These are phyloP conservation scores for Exserohilum rostratum DNA, from an alignment of 2,329 filamentous ascomycete species.

Conservation along the genomic window DNA sequence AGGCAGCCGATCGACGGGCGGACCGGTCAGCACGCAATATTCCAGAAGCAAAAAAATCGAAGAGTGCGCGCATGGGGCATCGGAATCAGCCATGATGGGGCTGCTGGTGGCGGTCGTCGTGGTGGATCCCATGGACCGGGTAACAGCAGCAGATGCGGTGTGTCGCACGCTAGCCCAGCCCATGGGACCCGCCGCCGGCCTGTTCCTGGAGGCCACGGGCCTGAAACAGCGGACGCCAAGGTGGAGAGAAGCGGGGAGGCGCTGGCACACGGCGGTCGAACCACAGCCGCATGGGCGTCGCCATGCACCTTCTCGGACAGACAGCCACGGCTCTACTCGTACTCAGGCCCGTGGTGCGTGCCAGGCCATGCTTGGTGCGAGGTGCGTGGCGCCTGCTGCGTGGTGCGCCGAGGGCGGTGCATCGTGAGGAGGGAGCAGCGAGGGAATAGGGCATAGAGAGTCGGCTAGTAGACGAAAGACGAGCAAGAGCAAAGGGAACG, in stretches of 20 bases:
- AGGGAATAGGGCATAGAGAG: neutral
- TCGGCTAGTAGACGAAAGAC: no score
- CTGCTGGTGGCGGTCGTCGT: neutral
- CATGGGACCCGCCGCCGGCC: conserved; percentile 14
- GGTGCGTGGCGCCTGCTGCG: no score
- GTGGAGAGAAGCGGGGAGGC: conserved; percentile 26
- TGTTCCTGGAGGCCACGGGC: conserved; percentile 22
- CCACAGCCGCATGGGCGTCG: conserved; percentile 9
- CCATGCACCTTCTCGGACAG: conserved; percentile 19
- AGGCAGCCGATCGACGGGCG: conserved; percentile 3
- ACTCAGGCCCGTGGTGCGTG: no score
- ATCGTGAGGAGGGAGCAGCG: neutral
- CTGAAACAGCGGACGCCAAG: conserved; percentile 36
- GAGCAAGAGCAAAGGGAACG: no score
- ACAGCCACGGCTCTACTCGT: conserved; percentile 16
- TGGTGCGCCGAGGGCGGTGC: no score
- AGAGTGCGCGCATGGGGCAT: neutral
- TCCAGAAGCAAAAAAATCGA: conserved; percentile 15
- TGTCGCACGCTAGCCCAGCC: conserved; percentile 26
- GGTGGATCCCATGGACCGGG: conserved; percentile 16
- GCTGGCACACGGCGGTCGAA: conserved; percentile 14
- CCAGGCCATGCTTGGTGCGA: no score
- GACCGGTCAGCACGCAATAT: conserved; percentile 11
- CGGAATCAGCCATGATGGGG: neutral
- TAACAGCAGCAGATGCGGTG: conserved; percentile 24